Percentiles rank a stretch among this genome's conserved stretches.
Conservation (phyloP, 495 filamentous ascomycete genomes). For the Penicillium longicatenatum region DNA sequence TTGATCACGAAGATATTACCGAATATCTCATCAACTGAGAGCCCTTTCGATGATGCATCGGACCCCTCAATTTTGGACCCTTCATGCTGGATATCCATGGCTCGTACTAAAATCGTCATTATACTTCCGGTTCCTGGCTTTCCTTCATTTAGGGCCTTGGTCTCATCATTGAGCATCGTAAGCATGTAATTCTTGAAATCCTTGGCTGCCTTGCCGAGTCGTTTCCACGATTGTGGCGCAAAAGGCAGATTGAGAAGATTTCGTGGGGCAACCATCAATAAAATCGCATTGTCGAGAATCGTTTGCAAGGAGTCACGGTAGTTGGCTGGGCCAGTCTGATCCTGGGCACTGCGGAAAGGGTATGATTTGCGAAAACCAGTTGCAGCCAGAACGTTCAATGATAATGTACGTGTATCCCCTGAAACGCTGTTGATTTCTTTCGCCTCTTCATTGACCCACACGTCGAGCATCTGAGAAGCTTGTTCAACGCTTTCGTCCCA, state of each 20-base stretch:
- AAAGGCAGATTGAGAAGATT: neutral
- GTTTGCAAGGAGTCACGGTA: conserved; percentile 1
- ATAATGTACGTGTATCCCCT: neutral
- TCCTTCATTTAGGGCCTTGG: neutral
- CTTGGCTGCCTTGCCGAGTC: neutral
- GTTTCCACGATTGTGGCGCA: neutral
- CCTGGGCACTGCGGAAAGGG: neutral
- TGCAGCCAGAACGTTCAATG: conserved; percentile 2
- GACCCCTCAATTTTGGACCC: neutral
- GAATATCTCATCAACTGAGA: conserved; percentile 32
- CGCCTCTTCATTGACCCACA: neutral
- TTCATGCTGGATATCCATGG: conserved; percentile 1
- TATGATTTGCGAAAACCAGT: conserved; percentile 5
- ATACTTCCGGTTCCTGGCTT: neutral
- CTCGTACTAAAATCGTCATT: conserved; percentile 1
- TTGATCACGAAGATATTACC: conserved; percentile 56
- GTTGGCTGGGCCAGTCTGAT: neutral
- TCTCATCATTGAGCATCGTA: conserved; percentile 3
- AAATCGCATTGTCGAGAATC: neutral
- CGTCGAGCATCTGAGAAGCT: neutral
- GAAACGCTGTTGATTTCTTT: neutral
- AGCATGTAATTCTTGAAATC: neutral
- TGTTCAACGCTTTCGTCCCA: conserved; percentile 1
- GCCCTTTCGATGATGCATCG: conserved; percentile 21
- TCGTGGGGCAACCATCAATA: neutral